Evolutionary conservation across 2,329 filamentous ascomycete genomes (phyloP).

Genomic region (Exophiala spinifera): DNA sequence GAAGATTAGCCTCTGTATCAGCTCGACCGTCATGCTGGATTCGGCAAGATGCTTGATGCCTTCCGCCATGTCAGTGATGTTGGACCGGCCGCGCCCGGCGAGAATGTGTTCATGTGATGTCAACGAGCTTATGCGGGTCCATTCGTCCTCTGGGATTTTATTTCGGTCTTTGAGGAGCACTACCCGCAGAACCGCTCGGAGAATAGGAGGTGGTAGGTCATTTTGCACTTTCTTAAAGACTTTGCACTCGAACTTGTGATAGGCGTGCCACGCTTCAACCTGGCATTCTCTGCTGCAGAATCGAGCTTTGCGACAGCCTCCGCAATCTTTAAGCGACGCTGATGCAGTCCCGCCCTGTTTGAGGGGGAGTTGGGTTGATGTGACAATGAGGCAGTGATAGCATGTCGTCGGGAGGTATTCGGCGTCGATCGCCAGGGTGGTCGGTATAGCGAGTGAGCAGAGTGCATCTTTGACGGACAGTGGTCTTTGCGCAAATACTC

Average conservation of each 20-base stretch:
- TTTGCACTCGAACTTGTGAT: constrained; percentile 59
- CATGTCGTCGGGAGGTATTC: constrained; percentile 12
- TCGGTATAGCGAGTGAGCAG: constrained; percentile 7
- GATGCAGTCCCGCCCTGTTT: constrained; percentile 23
- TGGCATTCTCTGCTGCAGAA: constrained; percentile 64
- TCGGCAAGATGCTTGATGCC: constrained; percentile 54
- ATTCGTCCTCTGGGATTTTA: constrained; percentile 39
- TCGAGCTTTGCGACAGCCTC: constrained; percentile 55
- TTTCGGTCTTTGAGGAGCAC: constrained; percentile 42
- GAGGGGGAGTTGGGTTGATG: constrained; percentile 9
- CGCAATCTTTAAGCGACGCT: constrained; percentile 50
- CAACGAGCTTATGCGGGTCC: constrained; percentile 26
- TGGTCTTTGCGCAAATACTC: constrained; percentile 6
- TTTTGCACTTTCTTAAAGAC: constrained; percentile 47
- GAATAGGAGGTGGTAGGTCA: constrained; percentile 52
- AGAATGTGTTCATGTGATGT: constrained; percentile 51
- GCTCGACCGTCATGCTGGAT: constrained; percentile 42
- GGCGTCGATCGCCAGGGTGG: constrained; percentile 15
- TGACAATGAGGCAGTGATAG: constrained; percentile 18
- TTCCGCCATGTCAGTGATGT: constrained; percentile 52
- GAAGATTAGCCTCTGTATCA: constrained; percentile 42
- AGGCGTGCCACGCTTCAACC: constrained; percentile 55
- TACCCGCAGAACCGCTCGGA: constrained; percentile 55
- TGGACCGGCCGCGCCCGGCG: constrained; percentile 40
- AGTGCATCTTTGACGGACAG: constrained; percentile 12